Evolutionary conservation across 1,284 basidiomycete species (phyloP).

Genomic region (Phellinidium pouzarii): DNA sequence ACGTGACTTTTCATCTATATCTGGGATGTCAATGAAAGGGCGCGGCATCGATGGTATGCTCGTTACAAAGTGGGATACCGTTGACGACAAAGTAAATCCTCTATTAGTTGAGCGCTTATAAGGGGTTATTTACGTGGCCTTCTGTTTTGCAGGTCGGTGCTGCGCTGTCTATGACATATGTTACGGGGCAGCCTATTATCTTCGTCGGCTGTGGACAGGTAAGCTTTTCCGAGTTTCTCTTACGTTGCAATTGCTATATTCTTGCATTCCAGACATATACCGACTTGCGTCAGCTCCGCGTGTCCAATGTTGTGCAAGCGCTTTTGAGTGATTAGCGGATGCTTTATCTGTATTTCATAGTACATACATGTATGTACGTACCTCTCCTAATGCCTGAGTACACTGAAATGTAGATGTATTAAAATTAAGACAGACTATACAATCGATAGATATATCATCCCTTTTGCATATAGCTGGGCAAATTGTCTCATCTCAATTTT

Average conservation of each 20-base stretch:
- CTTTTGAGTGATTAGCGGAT: conserved; percentile 62
- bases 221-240: conserved; percentile 24
- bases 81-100: conserved; percentile 74
- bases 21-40: conserved; percentile 56
- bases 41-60: conserved; percentile 95
- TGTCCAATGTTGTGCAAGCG: conserved; percentile 90
- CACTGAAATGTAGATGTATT: too few relatives aligned
- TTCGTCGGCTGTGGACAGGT: conserved; percentile 96
- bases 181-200: conserved; percentile 92
- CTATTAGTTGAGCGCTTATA: background rate
- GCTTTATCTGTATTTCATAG: background rate
- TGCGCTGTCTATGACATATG: conserved; percentile 94
- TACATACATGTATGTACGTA: background rate
- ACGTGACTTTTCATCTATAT: conserved; percentile 77
- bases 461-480: too few relatives aligned
- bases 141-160: conserved; percentile 70
- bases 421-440: too few relatives aligned
- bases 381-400: too few relatives aligned
- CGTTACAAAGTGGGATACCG: conserved; percentile 96
- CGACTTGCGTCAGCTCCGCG: conserved; percentile 82
- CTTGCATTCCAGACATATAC: conserved; percentile 77
- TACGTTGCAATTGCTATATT: conserved; percentile 17
- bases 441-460: too few relatives aligned
- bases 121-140: conserved; percentile 18
- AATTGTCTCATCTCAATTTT: too few relatives aligned